phyloP scores from a whole-genome alignment of 2,329 filamentous ascomycete genomes.

The Cryphonectria naterciae region DNA sequence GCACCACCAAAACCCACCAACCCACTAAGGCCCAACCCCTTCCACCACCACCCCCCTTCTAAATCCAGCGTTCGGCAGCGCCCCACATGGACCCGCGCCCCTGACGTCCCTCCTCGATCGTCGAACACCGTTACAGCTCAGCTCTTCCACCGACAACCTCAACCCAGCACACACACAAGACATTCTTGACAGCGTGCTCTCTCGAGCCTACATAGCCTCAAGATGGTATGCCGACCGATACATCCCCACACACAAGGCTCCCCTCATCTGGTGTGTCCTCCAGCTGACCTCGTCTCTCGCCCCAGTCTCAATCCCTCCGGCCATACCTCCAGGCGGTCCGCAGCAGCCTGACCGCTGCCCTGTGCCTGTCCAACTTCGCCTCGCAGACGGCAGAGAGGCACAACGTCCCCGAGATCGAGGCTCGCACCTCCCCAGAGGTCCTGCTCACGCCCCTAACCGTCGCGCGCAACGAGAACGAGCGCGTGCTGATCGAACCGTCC shows the following conservation, averaged over 20 bases:
- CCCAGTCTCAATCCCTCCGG: conserved; percentile 89
- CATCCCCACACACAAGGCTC: not conserved
- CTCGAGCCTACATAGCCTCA: conserved; percentile 13
- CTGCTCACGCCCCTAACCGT: conserved; percentile 89
- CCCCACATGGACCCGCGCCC: conserved; percentile 16
- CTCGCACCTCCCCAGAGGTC: conserved; percentile 88
- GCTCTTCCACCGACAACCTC: conserved; percentile 21
- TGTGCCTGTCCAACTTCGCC: conserved; percentile 95
- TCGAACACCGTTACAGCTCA: conserved; percentile 9
- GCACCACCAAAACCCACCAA: not conserved
- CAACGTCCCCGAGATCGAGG: conserved; percentile 98
- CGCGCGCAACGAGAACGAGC: conserved; percentile 95
- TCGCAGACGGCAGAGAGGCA: conserved; percentile 95
- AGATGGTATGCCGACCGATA: conserved; percentile 16
- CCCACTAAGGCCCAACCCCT: too few relatives aligned
- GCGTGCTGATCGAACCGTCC: conserved; percentile 92
- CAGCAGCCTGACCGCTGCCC: conserved; percentile 88
- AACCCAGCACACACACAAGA: conserved; percentile 6
- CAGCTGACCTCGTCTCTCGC: conserved; percentile 32
- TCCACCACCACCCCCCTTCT: not conserved
- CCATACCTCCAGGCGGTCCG: conserved; percentile 97
- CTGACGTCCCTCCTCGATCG: conserved; percentile 17
- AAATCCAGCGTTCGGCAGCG: not conserved
- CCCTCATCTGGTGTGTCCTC: not conserved
- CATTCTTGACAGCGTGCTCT: conserved; percentile 23